Evolutionary conservation across 352 stramenopile species (phyloP), one percentile per base, ranked within the genome.

Genomic region (Phytophthora cajani): DNA sequence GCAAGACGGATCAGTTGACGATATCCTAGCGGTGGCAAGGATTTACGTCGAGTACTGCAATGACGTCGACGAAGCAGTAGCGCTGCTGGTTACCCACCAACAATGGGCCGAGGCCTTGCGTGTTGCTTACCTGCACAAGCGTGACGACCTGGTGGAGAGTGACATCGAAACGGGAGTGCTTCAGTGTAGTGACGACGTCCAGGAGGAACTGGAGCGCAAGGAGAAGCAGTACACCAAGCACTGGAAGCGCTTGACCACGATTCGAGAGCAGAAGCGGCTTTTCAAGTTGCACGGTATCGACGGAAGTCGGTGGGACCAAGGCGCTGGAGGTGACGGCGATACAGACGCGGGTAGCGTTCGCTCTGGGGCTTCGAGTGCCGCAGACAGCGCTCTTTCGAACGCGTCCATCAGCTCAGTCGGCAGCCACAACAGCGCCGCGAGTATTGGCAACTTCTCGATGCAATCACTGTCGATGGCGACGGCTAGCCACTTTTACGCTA

Each of bases 231-330:
- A 92, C 55, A 40, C 74, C 10, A 80, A 78, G 58, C 63, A 88
- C 58, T 92, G 84, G 80, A 81, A 76, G 42, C 85, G 87, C 3
- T 62, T 92, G 30, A 83, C 70, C 17, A 87, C 72, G 5, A 87
- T 94, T 69, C 84, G 78, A 49, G 83, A 92, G 62, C 87, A 94
- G 65, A 93, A 92, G 69, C 81, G 82, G 25, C 69, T 94, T 25
- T 94, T 93, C 52, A 85, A 86, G 64, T 69, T 94, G 40, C 85
- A 93, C 62, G 87, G 87, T 19, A 91, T 94, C 42, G 85, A 93
- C 55, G 85, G 85, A 16, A 82, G 75, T 27, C 81, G 83, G 17
- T 91, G 84, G 78, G 61, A 78, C 5, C 66, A 77, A 11, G 51
- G 47, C 1, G 62, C 44, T 36, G 51, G 58, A 30, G 66, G 71